phyloP scores from a whole-genome alignment of 2,329 filamentous ascomycete genomes.

The Niveomyces coronatus region DNA sequence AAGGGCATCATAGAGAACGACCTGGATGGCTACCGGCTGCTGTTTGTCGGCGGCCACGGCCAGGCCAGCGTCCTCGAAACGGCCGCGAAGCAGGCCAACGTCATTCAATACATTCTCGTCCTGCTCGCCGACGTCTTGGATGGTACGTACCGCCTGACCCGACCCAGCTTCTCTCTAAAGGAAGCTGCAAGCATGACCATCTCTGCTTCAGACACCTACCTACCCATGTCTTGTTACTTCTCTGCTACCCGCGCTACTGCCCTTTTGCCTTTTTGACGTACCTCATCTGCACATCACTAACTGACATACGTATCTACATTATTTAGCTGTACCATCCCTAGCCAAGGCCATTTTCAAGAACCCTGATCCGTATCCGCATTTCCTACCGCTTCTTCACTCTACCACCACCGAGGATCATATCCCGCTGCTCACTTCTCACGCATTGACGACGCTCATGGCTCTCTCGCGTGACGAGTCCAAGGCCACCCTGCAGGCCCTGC shows the following conservation, averaged over 20 bases:
- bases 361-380: conserved; percentile 68
- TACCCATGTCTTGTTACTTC: neutral
- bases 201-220: neutral
- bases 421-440: conserved; percentile 79
- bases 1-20: conserved; percentile 73
- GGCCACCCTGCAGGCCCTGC: conserved; percentile 67
- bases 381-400: conserved; percentile 77
- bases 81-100: conserved; percentile 75
- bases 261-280: conserved; percentile 6
- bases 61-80: conserved; percentile 66
- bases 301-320: conserved; percentile 13
- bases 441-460: conserved; percentile 70
- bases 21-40: conserved; percentile 64
- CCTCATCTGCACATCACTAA: conserved; percentile 1
- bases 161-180: neutral
- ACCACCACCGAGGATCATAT: conserved; percentile 69
- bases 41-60: conserved; percentile 71
- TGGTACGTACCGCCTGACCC: conserved; percentile 40
- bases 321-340: conserved; percentile 68
- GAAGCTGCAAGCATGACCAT: conserved; percentile 4
- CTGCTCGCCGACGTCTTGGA: conserved; percentile 80
- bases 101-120: conserved; percentile 91
- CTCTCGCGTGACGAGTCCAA: conserved; percentile 50
- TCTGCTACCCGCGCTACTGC: too few relatives aligned
- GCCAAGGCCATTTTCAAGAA: conserved; percentile 66